Conservation (phyloP, 2,329 filamentous ascomycete species). For the Macrophomina tecta region DNA sequence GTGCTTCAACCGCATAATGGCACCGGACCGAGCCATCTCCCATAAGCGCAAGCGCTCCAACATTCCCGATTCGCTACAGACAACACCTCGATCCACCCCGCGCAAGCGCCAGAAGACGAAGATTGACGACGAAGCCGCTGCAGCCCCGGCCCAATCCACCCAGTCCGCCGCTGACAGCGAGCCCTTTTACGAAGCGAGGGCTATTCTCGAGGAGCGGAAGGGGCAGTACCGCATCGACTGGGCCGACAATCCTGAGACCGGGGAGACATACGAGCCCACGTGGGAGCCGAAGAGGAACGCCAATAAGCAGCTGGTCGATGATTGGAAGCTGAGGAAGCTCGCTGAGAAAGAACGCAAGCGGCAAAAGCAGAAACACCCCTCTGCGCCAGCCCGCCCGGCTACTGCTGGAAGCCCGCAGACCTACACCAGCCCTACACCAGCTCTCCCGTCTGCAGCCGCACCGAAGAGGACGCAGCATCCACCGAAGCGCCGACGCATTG, state of each 20-base stretch:
- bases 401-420: conserved; percentile 5
- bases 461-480: conserved; percentile 2
- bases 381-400: background rate
- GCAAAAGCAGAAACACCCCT: background rate
- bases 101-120: conserved; percentile 1
- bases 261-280: conserved; percentile 54
- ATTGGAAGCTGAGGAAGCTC: conserved; percentile 40
- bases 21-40: conserved; percentile 3
- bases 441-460: background rate
- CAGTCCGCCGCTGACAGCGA: background rate
- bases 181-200: conserved; percentile 9
- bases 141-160: background rate
- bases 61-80: background rate
- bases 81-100: conserved; percentile 1
- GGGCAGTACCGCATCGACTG: conserved; percentile 63
- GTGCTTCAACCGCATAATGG: conserved; percentile 22
- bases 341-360: conserved; percentile 19
- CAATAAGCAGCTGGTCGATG: conserved; percentile 42
- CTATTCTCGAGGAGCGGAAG: conserved; percentile 42
- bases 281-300: conserved; percentile 57
- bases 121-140: background rate
- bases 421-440: background rate
- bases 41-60: conserved; percentile 22
- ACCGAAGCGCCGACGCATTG: conserved; percentile 27
- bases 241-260: conserved; percentile 59